Percentiles rank a stretch among this genome's conserved stretches.
These are phyloP conservation scores for Plasmodium billcollinsi DNA, from an alignment of 169 alveolate species.

Conservation along the genomic window DNA sequence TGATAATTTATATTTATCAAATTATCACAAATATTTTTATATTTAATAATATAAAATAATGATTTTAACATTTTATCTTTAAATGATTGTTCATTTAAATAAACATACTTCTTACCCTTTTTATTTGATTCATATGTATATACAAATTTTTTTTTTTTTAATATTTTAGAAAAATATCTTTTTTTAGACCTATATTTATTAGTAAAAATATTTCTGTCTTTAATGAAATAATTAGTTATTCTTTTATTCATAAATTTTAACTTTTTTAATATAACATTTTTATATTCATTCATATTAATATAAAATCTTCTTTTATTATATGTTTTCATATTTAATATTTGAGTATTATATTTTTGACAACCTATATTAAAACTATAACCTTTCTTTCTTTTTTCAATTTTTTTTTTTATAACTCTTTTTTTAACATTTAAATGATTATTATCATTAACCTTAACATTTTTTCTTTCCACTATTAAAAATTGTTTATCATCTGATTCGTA, in stretches of 20 bases:
- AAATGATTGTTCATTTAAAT: background rate
- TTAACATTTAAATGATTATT: too few relatives aligned
- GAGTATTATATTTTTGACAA: too few relatives aligned
- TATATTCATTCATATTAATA: too few relatives aligned
- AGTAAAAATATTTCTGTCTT: background rate
- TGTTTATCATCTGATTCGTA: background rate
- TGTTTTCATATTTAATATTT: too few relatives aligned
- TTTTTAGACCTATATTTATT: background rate
- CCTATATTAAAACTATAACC: too few relatives aligned
- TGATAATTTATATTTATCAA: background rate
- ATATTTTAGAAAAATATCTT: background rate
- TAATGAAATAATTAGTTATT: background rate
- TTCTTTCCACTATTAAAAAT: background rate
- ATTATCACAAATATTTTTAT: background rate
- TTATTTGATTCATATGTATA: background rate
- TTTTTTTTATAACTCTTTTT: too few relatives aligned
- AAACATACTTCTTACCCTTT: background rate
- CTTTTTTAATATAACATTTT: too few relatives aligned
- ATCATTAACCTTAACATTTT: background rate
- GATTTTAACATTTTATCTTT: background rate
- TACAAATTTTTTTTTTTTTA: background rate
- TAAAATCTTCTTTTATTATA: too few relatives aligned
- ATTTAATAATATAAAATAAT: background rate
- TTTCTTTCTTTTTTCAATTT: too few relatives aligned
- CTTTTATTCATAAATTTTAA: too few relatives aligned